Evolutionary conservation across 2,329 filamentous ascomycete genomes (phyloP), one percentile per base, ranked within the genome.

Genomic region (Microthyrium microscopicum): DNA sequence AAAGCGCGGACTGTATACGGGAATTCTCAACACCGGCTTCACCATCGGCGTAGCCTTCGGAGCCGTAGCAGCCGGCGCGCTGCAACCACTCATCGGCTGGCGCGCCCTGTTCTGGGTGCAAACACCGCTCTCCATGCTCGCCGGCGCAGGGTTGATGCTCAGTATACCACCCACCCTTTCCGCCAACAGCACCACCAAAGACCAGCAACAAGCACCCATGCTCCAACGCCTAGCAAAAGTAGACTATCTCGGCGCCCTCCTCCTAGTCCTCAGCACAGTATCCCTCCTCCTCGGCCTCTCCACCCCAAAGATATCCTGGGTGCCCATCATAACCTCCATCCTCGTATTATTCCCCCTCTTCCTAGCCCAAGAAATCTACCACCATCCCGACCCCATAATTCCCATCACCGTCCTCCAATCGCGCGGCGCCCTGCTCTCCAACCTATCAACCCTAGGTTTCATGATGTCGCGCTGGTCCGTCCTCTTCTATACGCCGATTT

Each of bases 381-480:
- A 75, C 26, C 68, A 76, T 3, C 44, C 54, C 1, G 75, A 84
- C 26, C 82, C 83, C 3, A 72, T 91, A 47, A 75, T 91, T 32
- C 81, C 82, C 1, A 57, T 85, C 31, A 53, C 65, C 2, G 64
- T 89, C 2, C 65, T 91, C 19, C 67, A 63, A 33, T 81, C 75
- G 8, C 68, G 76, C 19, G 76, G 74, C 20, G 71, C 80, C 1
- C 58, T 87, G 3, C 55, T 87, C 16, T 77, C 77, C 1, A 87
- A 81, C 47, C 46, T 85, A 16, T 68, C 75, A 1, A 80, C 83
- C 31, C 64, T 85, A 0, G 73, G 77, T 15, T 68, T 83, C 50
- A 87, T 91, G 79, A 73, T 79, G 48, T 67, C 77, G 2, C 74
- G 83, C 37, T 91, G 81, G 82, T 66, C 66, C 5, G 65, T 91